phyloP scores from a whole-genome alignment of 2,329 filamentous ascomycete genomes.

The Botrytis medusae region DNA sequence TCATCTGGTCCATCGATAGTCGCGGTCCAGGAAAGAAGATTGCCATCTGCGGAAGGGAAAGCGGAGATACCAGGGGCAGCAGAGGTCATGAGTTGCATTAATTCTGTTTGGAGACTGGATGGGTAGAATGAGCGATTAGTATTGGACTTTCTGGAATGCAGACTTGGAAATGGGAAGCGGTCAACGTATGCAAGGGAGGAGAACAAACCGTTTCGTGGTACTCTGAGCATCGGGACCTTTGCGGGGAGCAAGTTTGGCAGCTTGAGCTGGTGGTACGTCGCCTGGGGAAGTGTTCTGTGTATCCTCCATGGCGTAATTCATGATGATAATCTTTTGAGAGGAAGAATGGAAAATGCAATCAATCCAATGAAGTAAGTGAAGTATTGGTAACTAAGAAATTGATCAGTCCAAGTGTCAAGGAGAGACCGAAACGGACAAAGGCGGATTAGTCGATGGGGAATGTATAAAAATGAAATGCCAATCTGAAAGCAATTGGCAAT shows the following conservation, averaged over 20 bases:
- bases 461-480: slow-evolving; percentile 23
- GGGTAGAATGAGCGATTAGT: not conserved
- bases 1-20: slow-evolving; percentile 90
- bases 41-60: slow-evolving; percentile 86
- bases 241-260: slow-evolving; percentile 60
- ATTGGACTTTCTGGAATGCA: not conserved
- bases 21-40: slow-evolving; percentile 88
- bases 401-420: not conserved
- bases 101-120: slow-evolving; percentile 84
- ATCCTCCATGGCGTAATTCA: slow-evolving; percentile 53
- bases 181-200: not conserved
- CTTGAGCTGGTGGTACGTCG: slow-evolving; percentile 50
- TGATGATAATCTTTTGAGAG: slow-evolving; percentile 22
- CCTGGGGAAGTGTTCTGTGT: slow-evolving; percentile 68
- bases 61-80: slow-evolving; percentile 91
- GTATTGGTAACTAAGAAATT: slow-evolving; percentile 7
- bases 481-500: slow-evolving; percentile 26
- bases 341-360: not conserved
- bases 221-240: slow-evolving; percentile 67
- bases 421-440: slow-evolving; percentile 30
- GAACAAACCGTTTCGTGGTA: slow-evolving; percentile 71
- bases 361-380: not conserved
- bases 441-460: slow-evolving; percentile 17
- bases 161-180: not conserved
- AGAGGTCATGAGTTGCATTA: slow-evolving; percentile 98